Percentiles rank a stretch among this genome's conserved stretches.
These are phyloP conservation scores for Globisporangium carolinianum DNA, from an alignment of 352 stramenopile species.

Conservation along the genomic window DNA sequence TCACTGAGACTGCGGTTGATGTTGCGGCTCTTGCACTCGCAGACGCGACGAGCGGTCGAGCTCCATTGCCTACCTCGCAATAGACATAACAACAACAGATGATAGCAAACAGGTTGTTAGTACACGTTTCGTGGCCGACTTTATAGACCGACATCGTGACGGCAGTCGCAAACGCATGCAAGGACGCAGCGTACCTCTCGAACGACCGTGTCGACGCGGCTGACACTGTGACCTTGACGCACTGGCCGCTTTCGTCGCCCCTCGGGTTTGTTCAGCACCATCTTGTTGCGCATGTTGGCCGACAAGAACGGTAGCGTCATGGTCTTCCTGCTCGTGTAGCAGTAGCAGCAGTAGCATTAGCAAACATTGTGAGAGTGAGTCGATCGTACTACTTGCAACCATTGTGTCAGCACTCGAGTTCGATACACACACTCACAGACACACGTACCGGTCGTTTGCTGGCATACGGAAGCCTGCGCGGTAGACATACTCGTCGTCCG, in stretches of 20 bases:
- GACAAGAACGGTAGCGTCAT: constrained; percentile 71
- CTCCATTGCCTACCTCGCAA: constrained; percentile 40
- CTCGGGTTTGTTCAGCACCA: constrained; percentile 68
- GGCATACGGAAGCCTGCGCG: constrained; percentile 82
- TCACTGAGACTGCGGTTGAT: background rate
- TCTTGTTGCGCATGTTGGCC: constrained; percentile 52
- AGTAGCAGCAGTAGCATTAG: background rate
- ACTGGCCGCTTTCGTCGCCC: constrained; percentile 46
- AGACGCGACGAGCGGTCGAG: constrained; percentile 52
- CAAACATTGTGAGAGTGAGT: constrained; percentile 1
- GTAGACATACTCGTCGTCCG: constrained; percentile 74
- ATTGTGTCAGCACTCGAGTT: background rate
- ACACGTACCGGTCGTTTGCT: constrained; percentile 51
- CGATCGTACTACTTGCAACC: too few relatives aligned
- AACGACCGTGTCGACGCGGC: constrained; percentile 60
- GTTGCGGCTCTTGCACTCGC: constrained; percentile 22
- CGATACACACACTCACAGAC: constrained; percentile 1
- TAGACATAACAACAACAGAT: background rate
- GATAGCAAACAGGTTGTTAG: background rate
- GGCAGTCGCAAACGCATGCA: background rate
- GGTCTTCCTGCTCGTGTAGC: constrained; percentile 32
- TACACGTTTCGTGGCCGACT: too few relatives aligned
- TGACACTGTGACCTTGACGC: constrained; percentile 30
- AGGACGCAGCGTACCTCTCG: constrained; percentile 31
- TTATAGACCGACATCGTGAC: background rate